Base-by-base conservation (phyloP, 78 protist species). In the Creolimax fragrantissima region DNA sequence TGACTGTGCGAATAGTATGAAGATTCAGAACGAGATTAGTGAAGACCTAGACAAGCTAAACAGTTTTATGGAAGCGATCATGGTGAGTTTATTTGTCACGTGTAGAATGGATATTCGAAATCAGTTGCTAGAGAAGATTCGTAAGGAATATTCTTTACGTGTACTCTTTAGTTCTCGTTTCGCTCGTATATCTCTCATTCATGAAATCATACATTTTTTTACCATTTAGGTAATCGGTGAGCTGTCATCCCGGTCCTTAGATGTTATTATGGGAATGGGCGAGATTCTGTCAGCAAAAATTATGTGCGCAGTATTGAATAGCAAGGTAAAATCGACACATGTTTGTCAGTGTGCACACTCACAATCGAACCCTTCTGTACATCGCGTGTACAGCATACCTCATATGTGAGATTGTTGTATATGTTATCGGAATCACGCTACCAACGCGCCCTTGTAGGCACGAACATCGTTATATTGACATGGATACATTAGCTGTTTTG, bases 251-350 rank as follows among this genome's bases (percentile, higher is more conserved):
- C 90, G 90, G 58, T 42, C 58, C 1, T 35, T 42, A 5, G 90
- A 86, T 42, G 42, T 5, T 35, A 32, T 86, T 36, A 86, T 86
- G 42, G 90, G 90, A 43, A 36, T 42, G 90, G 90, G 90, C 4
- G 90, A 86, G 90, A 42, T 5, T 5, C 90, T 86, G 90, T 42
- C 58, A 6, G 44, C 90, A 32, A 86, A 86, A 41, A 37, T 86
- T 32, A 5, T 86, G 58, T 7, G 42, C 7, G 90, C 58, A 5
- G 45, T 86, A 36, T 4, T 86, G 58, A 32, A 41, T 11, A 32
- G 37, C 11, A 7, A 86, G 90, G 44, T 86, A 58, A 58, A n/a
- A n/a, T n/a, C n/a, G n/a, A n/a, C n/a, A n/a, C n/a, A n/a, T n/a
- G n/a, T n/a, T n/a, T n/a, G n/a, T n/a, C n/a, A n/a, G n/a, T n/a